phyloP scores from a whole-genome alignment of 345 rosid genomes.

The Rhizophora apiculata region DNA sequence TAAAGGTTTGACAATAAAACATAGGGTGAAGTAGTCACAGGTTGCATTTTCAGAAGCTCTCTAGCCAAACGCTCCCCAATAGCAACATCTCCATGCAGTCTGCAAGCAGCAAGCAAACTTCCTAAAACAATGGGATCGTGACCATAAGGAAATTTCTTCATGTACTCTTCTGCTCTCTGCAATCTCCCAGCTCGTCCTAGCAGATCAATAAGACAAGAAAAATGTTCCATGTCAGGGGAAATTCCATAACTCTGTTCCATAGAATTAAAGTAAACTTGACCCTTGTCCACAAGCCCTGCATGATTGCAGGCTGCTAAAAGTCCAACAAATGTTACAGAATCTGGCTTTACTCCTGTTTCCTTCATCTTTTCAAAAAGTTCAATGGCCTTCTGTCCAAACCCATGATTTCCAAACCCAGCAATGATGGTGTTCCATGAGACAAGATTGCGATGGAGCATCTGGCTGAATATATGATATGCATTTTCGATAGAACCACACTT shows the following conservation, averaged over 20 bases:
- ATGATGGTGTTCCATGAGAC: constrained; percentile 69
- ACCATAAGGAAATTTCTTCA: constrained; percentile 35
- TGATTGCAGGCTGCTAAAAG: constrained; percentile 62
- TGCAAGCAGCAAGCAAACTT: constrained; percentile 57
- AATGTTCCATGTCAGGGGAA: constrained; percentile 50
- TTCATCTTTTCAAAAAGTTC: constrained; percentile 49
- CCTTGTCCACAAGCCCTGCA: constrained; percentile 55
- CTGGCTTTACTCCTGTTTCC: constrained; percentile 37
- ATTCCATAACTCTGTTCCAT: constrained; percentile 47
- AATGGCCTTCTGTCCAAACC: constrained; percentile 45
- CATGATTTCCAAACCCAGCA: constrained; percentile 54
- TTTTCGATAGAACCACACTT: constrained; percentile 55
- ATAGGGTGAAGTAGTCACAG: constrained; percentile 48
- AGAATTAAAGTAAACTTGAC: constrained; percentile 37
- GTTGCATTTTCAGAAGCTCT: constrained; percentile 42
- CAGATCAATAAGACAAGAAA: constrained; percentile 60
- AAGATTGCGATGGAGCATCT: constrained; percentile 40
- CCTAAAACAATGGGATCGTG: constrained; percentile 50
- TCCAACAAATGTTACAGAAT: constrained; percentile 55
- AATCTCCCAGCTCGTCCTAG: constrained; percentile 68
- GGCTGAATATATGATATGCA: constrained; percentile 36
- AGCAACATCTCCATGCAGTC: constrained; percentile 43
- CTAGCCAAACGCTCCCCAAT: constrained; percentile 46
- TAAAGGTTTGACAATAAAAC: constrained; percentile 57
- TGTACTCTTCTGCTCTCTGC: constrained; percentile 43